Conservation (phyloP, 805 yeast species). For the Dipodascus geniculatus region DNA sequence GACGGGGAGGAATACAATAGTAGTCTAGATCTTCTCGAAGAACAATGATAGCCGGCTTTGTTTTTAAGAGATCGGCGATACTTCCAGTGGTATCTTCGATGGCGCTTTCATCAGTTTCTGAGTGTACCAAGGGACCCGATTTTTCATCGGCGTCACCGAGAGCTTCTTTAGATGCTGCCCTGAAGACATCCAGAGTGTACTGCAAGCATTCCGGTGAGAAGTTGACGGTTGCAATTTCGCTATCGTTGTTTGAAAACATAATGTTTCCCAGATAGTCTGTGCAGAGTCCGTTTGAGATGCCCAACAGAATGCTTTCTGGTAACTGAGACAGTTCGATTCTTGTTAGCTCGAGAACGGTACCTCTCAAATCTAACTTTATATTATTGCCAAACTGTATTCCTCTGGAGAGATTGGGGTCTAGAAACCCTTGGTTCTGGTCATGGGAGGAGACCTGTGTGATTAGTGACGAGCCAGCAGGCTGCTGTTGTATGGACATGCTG, state of each 20-base stretch:
- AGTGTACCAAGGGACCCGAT: constrained; percentile 6
- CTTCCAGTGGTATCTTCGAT: constrained; percentile 16
- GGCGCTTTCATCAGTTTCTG: constrained; percentile 14
- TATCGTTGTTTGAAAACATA: constrained; percentile 66
- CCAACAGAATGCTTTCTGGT: constrained; percentile 80
- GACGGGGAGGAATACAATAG: constrained; percentile 71
- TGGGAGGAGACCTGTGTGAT: constrained; percentile 64
- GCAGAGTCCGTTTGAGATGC: constrained; percentile 85
- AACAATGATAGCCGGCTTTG: constrained; percentile 84
- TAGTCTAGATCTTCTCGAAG: constrained; percentile 89
- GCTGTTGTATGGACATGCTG: constrained; percentile 17
- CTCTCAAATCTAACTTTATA: constrained; percentile 71
- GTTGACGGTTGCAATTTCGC: constrained; percentile 65
- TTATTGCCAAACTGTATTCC: constrained; percentile 32
- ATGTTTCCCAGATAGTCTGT: constrained; percentile 66
- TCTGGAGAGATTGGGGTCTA: constrained; percentile 5
- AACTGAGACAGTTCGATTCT: constrained; percentile 83
- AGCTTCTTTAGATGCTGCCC: constrained; percentile 54
- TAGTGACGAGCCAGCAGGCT: constrained; percentile 23
- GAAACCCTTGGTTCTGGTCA: constrained; percentile 17
- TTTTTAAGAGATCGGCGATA: constrained; percentile 55
- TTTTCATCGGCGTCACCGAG: constrained; percentile 17
- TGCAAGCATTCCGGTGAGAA: constrained; percentile 80
- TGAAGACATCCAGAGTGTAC: constrained; percentile 65
- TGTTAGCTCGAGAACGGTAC: constrained; percentile 59